Base-by-base conservation (phyloP, 805 yeast genomes). In the Yarrowia yakushimensis region DNA sequence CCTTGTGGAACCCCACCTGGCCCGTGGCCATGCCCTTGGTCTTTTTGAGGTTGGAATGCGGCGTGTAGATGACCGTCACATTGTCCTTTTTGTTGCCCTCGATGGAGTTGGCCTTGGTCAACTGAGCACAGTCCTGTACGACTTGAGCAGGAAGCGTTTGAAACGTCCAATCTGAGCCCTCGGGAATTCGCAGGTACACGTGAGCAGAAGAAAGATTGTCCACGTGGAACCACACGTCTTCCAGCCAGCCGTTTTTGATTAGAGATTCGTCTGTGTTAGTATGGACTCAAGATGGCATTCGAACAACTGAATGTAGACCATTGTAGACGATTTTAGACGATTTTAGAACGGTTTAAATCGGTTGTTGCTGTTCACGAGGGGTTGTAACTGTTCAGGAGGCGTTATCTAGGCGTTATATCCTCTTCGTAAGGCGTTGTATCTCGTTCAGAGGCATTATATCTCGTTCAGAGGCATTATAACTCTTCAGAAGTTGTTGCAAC, bases 121-220 rank as follows among this genome's bases (percentile, higher is more conserved):
- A 75, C 68, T 88, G 96, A 1, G 86, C 85, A 50, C 85, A 81
- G 65, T 81, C 86, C n/a, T 70, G 73, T 11, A 88, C 69, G 0
- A 86, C 75, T 2, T 73, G 79, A 15, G 77, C 76, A 1, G 87
- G 87, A 17, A 87, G 81, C 25, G 74, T 75, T 4, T 78, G 81
- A 71, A 81, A 74, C 6, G 65, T 50, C 67, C 68, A 68, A 22
- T 69, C 57, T 50, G 76, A 75, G 61, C 81, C 85, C 22, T 79
- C 81, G 2, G 78, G 75, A 20, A 85, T 72, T 63, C 89, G 80
- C 27, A 87, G 74, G 68, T 89, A 89, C 10, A 89, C 79, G 70
- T 89, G 96, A 0, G 92, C 94, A 45, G 90, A 85, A 4, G 90
- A 85, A 52, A 83, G 77, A 66, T 85, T 86, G 67, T 87, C 92